Percentiles rank a stretch among this genome's conserved stretches.
Conservation (phyloP, 352 stramenopile genomes). For the Phytophthora vignae region DNA sequence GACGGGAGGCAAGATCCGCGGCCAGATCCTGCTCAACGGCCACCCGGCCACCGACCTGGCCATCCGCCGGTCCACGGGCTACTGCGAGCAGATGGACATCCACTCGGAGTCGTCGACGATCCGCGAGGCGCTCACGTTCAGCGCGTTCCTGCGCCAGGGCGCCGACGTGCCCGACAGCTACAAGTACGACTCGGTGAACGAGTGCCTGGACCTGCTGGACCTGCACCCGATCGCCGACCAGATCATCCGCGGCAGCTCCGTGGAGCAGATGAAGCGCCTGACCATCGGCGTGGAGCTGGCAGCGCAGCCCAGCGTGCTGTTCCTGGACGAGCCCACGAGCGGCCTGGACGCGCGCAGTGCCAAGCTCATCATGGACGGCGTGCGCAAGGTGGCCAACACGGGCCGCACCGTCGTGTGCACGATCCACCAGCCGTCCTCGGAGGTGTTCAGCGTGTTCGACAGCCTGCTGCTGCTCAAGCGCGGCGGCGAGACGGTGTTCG, state of each 20-base stretch:
- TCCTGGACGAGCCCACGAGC: too few relatives aligned
- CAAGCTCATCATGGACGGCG: constrained; percentile 80
- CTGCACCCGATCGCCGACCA: too few relatives aligned
- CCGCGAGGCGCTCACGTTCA: constrained; percentile 24
- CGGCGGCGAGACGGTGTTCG: constrained; percentile 19
- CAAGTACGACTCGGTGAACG: constrained; percentile 39
- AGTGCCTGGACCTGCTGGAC: too few relatives aligned
- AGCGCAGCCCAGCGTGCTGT: too few relatives aligned
- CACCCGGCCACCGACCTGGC: constrained; percentile 41
- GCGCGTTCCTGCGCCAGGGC: constrained; percentile 34
- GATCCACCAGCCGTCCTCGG: constrained; percentile 91
- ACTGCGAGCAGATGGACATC: constrained; percentile 34
- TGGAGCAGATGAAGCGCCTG: too few relatives aligned
- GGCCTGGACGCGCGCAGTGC: constrained; percentile 82
- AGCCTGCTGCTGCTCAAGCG: constrained; percentile 8
- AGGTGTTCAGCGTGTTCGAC: constrained; percentile 7
- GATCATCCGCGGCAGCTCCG: too few relatives aligned
- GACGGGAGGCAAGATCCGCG: too few relatives aligned
- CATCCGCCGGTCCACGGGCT: constrained; percentile 27
- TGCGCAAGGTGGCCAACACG: constrained; percentile 85
- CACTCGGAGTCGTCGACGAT: constrained; percentile 5
- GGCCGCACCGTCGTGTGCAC: constrained; percentile 89
- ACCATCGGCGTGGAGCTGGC: too few relatives aligned
- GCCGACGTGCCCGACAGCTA: constrained; percentile 45
- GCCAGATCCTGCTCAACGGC: constrained; percentile 55